Base-by-base conservation (phyloP, 495 filamentous ascomycete species). In the Penicillium longicatenatum region DNA sequence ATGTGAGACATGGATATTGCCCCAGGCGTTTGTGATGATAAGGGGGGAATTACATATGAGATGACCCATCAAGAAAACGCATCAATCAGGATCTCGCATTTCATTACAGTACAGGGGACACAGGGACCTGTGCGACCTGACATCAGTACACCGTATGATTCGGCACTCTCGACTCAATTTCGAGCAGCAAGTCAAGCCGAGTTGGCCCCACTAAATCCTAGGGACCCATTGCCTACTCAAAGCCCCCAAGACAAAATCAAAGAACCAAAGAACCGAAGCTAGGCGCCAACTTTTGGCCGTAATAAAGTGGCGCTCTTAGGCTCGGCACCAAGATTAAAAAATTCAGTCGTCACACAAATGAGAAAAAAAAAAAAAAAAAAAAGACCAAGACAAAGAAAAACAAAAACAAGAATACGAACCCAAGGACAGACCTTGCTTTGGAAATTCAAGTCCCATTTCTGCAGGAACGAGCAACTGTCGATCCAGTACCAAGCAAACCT, bases 21-120 rank as follows among this genome's bases (percentile, higher is more conserved):
- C 56, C 56, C 56, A 58, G 56, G 56, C 48, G 56, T 58, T 58
- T 58, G 56, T 52, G 48, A 7, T 24, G 37, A 50, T 50, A 56
- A 49, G 46, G 24, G 24, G 10, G 16, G 26, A 35, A 35, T 35
- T 35, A 12, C 31, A 35, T 22, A 44, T 16, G 17, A 6, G n/a
- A 22, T 12, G n/a, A 22, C 42, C 42, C 42, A 44, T 44, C 10
- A 17, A 19, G 29, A 9, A 10, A 16, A 7, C 14, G 14, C 2
- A 24, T 21, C 21, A 48, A 24, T 26, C 4, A 11, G 42, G n/a
- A n/a, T n/a, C n/a, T n/a, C n/a, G n/a, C n/a, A n/a, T n/a, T n/a
- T n/a, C n/a, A 35, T 11, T 14, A 35, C 31, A 35, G 31, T 9
- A 11, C 8, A 9, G 10, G 37, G 37, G 14, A 39, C 37, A 6